Evolutionary conservation across 2,329 filamentous ascomycete genomes (phyloP).

Genomic region (Metarhizium rileyi): DNA sequence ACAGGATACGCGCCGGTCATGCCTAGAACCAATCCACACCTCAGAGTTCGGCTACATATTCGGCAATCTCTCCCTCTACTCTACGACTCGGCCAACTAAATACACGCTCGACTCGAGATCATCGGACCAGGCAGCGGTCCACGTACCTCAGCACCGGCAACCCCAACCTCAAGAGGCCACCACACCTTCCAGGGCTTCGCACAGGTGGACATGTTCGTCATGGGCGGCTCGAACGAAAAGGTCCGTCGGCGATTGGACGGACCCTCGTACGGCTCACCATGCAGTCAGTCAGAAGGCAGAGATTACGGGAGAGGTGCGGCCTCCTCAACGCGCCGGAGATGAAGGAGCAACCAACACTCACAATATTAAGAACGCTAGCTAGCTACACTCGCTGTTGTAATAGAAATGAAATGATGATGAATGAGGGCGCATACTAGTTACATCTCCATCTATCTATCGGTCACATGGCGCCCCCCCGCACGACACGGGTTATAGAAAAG

Average conservation of each 20-base stretch:
- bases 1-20: conserved; percentile 21
- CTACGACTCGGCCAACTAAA: conserved; percentile 27
- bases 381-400: neutral
- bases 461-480: too few relatives aligned
- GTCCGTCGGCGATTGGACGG: conserved; percentile 30
- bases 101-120: conserved; percentile 26
- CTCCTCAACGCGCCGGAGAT: conserved; percentile 35
- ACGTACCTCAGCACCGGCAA: conserved; percentile 32
- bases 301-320: conserved; percentile 34
- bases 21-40: conserved; percentile 38
- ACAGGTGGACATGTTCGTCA: conserved; percentile 28
- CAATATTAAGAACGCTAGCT: conserved; percentile 19
- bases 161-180: conserved; percentile 19
- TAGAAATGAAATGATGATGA: too few relatives aligned
- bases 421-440: too few relatives aligned
- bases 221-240: conserved; percentile 34
- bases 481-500: too few relatives aligned
- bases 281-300: conserved; percentile 29
- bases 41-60: conserved; percentile 45
- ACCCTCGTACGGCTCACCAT: conserved; percentile 17
- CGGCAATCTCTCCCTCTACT: conserved; percentile 35
- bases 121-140: conserved; percentile 37
- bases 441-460: too few relatives aligned
- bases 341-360: conserved; percentile 32
- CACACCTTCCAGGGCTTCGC: conserved; percentile 32